phyloP scores from a whole-genome alignment of 805 yeast genomes.

The Lipomyces sp. region DNA sequence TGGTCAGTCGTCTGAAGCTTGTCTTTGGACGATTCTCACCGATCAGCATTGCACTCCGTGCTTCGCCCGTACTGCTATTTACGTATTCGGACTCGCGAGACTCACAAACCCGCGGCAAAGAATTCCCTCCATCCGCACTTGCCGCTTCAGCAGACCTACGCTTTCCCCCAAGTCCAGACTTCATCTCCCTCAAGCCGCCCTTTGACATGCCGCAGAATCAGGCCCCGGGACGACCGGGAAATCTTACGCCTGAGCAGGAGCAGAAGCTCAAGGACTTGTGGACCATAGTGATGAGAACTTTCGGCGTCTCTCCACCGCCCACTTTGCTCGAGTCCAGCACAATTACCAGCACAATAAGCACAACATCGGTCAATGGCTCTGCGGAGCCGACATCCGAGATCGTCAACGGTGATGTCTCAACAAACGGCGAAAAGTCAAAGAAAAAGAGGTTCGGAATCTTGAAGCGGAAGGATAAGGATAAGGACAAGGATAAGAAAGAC shows the following conservation, averaged over 20 bases:
- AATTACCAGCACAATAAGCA: conserved; percentile 13
- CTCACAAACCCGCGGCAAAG: conserved; percentile 9
- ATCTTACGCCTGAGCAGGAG: conserved; percentile 48
- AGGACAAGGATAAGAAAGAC: conserved; percentile 25
- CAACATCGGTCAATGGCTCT: conserved; percentile 20
- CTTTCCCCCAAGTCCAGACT: conserved; percentile 27
- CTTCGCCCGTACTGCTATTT: conserved; percentile 13
- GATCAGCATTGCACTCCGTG: conserved; percentile 8
- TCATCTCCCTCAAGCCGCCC: conserved; percentile 32
- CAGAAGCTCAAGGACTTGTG: conserved; percentile 49
- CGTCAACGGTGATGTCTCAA: not conserved
- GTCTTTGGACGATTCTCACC: not conserved
- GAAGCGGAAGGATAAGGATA: conserved; percentile 34
- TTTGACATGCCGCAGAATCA: conserved; percentile 31
- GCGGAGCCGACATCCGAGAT: conserved; percentile 16
- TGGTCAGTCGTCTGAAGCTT: conserved; percentile 8
- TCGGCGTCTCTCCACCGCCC: conserved; percentile 37
- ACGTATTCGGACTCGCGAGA: conserved; percentile 3
- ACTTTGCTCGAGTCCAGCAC: conserved; percentile 37
- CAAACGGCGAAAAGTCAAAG: conserved; percentile 23
- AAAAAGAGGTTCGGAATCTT: conserved; percentile 39
- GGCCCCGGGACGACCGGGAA: conserved; percentile 47
- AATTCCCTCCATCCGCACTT: conserved; percentile 19
- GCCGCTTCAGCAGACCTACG: conserved; percentile 16
- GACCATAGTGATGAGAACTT: conserved; percentile 38